A percentile compares a stretch with the other conserved stretches of the same genome.
Conservation (phyloP, 495 filamentous ascomycete genomes). For the Penicillium nucicola region DNA sequence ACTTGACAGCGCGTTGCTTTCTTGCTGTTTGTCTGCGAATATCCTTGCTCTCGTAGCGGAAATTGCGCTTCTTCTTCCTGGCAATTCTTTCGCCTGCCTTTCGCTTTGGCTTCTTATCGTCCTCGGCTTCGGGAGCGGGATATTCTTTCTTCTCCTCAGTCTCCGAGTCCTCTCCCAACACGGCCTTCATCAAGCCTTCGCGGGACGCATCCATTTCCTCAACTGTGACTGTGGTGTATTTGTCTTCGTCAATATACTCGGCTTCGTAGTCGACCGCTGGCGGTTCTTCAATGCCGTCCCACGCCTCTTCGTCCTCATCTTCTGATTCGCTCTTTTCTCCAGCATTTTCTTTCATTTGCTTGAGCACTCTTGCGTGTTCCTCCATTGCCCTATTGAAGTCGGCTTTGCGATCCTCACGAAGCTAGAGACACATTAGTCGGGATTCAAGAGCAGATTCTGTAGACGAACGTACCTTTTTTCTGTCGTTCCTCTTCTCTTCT, state of each 20-base stretch:
- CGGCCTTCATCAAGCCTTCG: slow-evolving; percentile 60
- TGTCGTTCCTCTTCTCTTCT: slow-evolving; percentile 65
- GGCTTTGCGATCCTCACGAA: slow-evolving; percentile 73
- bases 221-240: slow-evolving; percentile 88
- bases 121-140: slow-evolving; percentile 11
- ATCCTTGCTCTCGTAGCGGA: slow-evolving; percentile 83
- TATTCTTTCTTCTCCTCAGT: slow-evolving; percentile 30
- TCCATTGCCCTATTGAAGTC: slow-evolving; percentile 77
- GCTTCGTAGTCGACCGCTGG: slow-evolving; percentile 74
- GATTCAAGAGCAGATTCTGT: neutral
- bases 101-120: slow-evolving; percentile 15
- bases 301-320: slow-evolving; percentile 47
- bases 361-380: slow-evolving; percentile 60
- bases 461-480: slow-evolving; percentile 60
- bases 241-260: slow-evolving; percentile 95
- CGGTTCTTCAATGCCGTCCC: slow-evolving; percentile 59
- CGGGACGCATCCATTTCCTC: slow-evolving; percentile 82
- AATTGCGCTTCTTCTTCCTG: slow-evolving; percentile 84
- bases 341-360: slow-evolving; percentile 50
- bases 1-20: slow-evolving; percentile 65
- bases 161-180: slow-evolving; percentile 46
- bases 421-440: slow-evolving; percentile 43
- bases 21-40: slow-evolving; percentile 64
- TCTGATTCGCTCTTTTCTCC: slow-evolving; percentile 42
- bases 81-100: too few species aligned